Base-by-base conservation (phyloP, 208 protist species). In the Lotmaria passim region DNA sequence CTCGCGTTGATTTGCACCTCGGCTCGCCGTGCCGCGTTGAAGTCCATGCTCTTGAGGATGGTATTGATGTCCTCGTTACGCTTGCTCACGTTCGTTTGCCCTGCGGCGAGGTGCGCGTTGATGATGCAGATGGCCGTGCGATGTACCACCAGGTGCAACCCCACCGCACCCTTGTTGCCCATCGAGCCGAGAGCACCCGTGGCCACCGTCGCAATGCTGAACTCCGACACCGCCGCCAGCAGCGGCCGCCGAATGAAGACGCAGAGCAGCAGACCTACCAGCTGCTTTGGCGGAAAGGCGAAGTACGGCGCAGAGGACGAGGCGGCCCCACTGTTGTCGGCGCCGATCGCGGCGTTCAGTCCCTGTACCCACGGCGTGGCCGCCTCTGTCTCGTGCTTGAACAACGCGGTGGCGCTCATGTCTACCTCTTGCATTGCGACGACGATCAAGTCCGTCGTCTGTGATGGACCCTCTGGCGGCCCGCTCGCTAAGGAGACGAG, bases 81-180 rank as follows among this genome's bases (percentile, higher is more conserved):
- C 71, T 92, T 88, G 30, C 68, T 73, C 28, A 97, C 81, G 60
- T 92, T 91, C 48, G 76, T 79, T 68, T 96, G 89, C 34, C 95
- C 93, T 0, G 97, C 89, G n/a, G 95, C 95, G n/a, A 98, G 79
- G 76, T 98, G 97, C 24, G 87, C 83, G n/a, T 81, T 94, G 24
- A 98, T 85, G 59, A 98, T 83, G 73, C 94, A 97, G 19, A 98
- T 52, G 14, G 66, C 81, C 17, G 86, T 94, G 30, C 80, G 71
- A 70, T 94, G 85, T 3, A 97, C 21, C 14, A 84, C 73, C 14
- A 98, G 68, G 71, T 87, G 79, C 2, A 97, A 26, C 14, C 85
- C 94, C 10, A 98, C 85, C 14, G 83, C 95, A 15, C 96, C 96
- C 59, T 98, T 98, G 75, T 98, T 98, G 15, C 89, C 93, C 73